Percentiles rank a stretch among this genome's conserved stretches.
Evolutionary conservation across 169 alveolate species (phyloP).

Genomic region (Cryptosporidium viatorum): DNA sequence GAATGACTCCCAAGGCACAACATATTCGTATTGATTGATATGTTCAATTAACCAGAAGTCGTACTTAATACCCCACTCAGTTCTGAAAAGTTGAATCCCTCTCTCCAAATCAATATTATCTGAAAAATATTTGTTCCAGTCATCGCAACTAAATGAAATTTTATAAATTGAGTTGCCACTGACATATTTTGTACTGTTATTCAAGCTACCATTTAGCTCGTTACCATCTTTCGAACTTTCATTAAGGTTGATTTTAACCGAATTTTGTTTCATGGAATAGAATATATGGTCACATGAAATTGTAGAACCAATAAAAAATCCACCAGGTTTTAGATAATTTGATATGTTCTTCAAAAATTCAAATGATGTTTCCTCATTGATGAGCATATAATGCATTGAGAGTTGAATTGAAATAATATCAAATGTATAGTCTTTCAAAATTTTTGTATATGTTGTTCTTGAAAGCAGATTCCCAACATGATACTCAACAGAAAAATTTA

Average conservation of each 20-base stretch:
- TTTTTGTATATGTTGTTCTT: constrained; percentile 41
- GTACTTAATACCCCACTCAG: constrained; percentile 81
- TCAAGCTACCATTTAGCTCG: constrained; percentile 8
- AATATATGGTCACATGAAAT: constrained; percentile 76
- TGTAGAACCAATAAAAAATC: constrained; percentile 90
- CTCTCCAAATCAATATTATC: constrained; percentile 75
- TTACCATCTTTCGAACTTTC: constrained; percentile 46
- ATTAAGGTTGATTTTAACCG: constrained; percentile 9
- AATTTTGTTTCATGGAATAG: constrained; percentile 37
- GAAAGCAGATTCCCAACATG: constrained; percentile 83
- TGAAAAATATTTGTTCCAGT: constrained; percentile 67
- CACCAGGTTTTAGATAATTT: constrained; percentile 85
- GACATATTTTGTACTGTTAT: constrained; percentile 74
- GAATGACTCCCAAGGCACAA: constrained; percentile 76
- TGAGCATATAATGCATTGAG: constrained; percentile 92
- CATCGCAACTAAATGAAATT: constrained; percentile 77
- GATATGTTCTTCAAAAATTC: constrained; percentile 87
- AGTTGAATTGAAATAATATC: constrained; percentile 91
- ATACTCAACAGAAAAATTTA: constrained; percentile 81
- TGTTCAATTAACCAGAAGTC: constrained; percentile 82
- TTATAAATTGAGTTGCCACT: constrained; percentile 79
- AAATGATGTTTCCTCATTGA: constrained; percentile 87
- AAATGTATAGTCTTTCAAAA: constrained; percentile 75
- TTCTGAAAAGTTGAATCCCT: constrained; percentile 72
- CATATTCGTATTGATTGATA: constrained; percentile 81